phyloP scores from a whole-genome alignment of 179 eudicot species.

The Drosera spatulata region DNA sequence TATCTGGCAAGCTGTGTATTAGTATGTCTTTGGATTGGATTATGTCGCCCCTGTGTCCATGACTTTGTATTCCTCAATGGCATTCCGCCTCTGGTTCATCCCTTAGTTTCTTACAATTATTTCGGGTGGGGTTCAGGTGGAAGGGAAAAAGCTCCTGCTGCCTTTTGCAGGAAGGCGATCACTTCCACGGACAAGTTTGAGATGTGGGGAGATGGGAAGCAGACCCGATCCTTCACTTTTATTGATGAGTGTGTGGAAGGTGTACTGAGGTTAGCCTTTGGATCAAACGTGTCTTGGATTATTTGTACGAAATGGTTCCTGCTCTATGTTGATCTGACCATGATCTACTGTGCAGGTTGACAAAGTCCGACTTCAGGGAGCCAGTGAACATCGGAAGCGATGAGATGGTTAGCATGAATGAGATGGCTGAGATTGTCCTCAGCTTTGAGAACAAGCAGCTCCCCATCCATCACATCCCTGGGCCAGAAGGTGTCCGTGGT shows the following conservation, averaged over 20 bases:
- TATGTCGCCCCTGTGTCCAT: too few species aligned
- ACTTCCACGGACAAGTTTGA: constrained; percentile 87
- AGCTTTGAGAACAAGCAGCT: constrained; percentile 65
- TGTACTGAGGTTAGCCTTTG: constrained; percentile 72
- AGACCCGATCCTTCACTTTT: constrained; percentile 19
- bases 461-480: constrained; percentile 52
- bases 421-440: too few species aligned
- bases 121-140: constrained; percentile 44
- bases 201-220: constrained; percentile 99
- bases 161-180: constrained; percentile 82
- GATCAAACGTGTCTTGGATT: neutral
- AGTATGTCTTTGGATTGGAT: too few species aligned
- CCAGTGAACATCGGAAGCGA: too few species aligned
- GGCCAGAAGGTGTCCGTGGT: too few species aligned
- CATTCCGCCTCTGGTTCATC: constrained; percentile 23
- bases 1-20: too few species aligned
- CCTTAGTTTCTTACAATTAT: constrained; percentile 14
- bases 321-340: neutral
- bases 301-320: neutral
- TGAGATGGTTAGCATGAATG: too few species aligned
- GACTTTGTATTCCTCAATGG: neutral
- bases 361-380: constrained; percentile 76
- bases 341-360: constrained; percentile 41
- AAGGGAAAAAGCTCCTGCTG: constrained; percentile 98
- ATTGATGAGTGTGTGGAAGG: constrained; percentile 23